Evolutionary conservation across 306 rosid genomes (phyloP), one percentile per base, ranked within the genome.

Genomic region (Potentilla sterilis): DNA sequence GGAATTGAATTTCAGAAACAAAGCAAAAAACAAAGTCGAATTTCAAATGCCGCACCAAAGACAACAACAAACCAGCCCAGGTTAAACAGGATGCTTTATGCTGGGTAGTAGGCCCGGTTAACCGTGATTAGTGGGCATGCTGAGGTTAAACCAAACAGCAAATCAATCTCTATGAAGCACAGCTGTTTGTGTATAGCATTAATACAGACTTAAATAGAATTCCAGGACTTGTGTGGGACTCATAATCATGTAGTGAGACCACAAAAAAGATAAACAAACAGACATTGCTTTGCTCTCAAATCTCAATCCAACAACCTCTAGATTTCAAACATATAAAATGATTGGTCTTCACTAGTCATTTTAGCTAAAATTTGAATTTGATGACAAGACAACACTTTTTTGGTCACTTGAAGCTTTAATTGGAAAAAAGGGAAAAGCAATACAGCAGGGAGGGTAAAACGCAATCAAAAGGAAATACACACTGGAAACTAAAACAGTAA

Each of bases 241-340:
- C 69, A 7, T 41, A 59, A 42, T 59, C 57, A 73, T 15, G 77
- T 4, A 57, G 28, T 24, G 42, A 58, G 58, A 49, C 69, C 77
- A 59, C 67, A 2, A 7, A 22, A 55, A 41, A 24, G 24, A 51
- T 35, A 72, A 35, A 40, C 52, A 73, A 3, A 12, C 65, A 40
- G n/a, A 41, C 76, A 41, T 58, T 58, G 67, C 32, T 73, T 47
- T 57, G 48, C 34, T 70, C 32, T 4, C 32, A 70, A 35, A 55
- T 41, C 41, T 41, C 44, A 59, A 74, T 61, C 58, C 57, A 59
- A 28, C 46, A 19, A 7, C 58, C 35, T 0, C 7, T 63, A 37
- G 11, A 64, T 64, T 64, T 64, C 69, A 64, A 64, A 64, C 46
- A 37, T 18, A 16, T 16, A 13, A 6, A 59, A 48, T 49, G 74